Evolutionary conservation across 2,329 filamentous ascomycete species (phyloP).

Genomic region (Gyromitra esculenta): DNA sequence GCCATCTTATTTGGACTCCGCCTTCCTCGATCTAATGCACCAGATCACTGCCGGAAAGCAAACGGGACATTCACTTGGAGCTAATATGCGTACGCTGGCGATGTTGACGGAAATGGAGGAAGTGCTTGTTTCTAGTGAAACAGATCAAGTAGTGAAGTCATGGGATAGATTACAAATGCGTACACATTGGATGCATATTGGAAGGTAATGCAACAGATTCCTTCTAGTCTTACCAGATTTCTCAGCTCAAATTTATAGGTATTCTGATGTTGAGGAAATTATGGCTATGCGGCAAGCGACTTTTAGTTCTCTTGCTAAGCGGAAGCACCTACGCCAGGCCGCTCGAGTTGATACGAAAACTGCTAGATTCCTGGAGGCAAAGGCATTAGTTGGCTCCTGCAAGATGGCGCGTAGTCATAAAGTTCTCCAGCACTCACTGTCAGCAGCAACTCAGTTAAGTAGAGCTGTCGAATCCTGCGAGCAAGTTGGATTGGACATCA

Average conservation of each 20-base stretch:
- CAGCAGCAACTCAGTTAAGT: conserved; percentile 82
- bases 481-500: conserved; percentile 76
- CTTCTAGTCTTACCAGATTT: not conserved
- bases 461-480: conserved; percentile 77
- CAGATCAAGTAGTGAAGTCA: conserved; percentile 70
- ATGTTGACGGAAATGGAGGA: conserved; percentile 84
- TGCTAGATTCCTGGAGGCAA: conserved; percentile 76
- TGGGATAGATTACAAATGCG: conserved; percentile 73
- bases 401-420: conserved; percentile 72
- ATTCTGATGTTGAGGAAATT: conserved; percentile 76
- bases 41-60: conserved; percentile 60
- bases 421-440: conserved; percentile 84
- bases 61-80: conserved; percentile 57
- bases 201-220: conserved; percentile 67
- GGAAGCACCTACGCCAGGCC: conserved; percentile 70
- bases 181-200: conserved; percentile 81
- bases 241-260: conserved; percentile 59
- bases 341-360: conserved; percentile 59
- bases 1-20: conserved; percentile 70
- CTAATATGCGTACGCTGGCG: conserved; percentile 70
- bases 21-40: conserved; percentile 65
- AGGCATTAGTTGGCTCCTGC: conserved; percentile 63
- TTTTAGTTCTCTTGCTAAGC: conserved; percentile 80
- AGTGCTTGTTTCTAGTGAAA: conserved; percentile 70
- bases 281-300: conserved; percentile 84